Evolutionary conservation across 805 yeast species (phyloP), one percentile per base, ranked within the genome.

Genomic region (Kuraishia borneana): DNA sequence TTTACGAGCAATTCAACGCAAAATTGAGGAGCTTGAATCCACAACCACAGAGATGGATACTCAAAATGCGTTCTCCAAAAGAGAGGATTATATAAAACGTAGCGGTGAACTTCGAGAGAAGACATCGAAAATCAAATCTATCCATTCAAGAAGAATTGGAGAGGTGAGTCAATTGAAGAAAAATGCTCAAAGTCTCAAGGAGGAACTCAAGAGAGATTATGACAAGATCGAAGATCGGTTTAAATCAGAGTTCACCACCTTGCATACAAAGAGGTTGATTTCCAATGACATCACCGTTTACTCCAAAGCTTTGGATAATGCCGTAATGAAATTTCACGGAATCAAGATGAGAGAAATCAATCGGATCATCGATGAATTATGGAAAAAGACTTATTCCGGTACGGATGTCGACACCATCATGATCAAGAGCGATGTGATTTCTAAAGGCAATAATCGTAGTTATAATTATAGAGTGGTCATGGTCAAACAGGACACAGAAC

Each of bases 371-470:
- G 92, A 84, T 46, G 96, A 88, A 47, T 58, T 92, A 28, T 92
- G 99, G 99, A 83, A 84, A 42, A 73, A 73, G 33, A 92, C 99
- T 0, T 92, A 92, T 50, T 80, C 81, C 42, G 98, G 98, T 2
- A 81, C 96, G 2, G 99, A 92, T 56, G 85, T 92, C 31, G 96
- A 92, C 50, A 74, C 94, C 0, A 87, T 92, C 32, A 73, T 81
- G 46, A 84, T 92, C 41, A 70, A 77, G 43, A 81, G 95, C 26
- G 97, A 89, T 45, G 78, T 76, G 17, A 72, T 71, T 34, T 51
- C 58, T 12, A 38, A 65, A 14, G 39, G 43, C 14, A 41, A 68
- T 18, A 71, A 73, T 28, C 61, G 94, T 37, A 73, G 92, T 1
- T 89, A 88, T 53, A 88, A 89, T 51, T 89, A 89, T 50, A 65